Percentiles rank a stretch among this genome's conserved stretches.
Conservation (phyloP, 768 basidiomycete species). For the Mycena venus region DNA sequence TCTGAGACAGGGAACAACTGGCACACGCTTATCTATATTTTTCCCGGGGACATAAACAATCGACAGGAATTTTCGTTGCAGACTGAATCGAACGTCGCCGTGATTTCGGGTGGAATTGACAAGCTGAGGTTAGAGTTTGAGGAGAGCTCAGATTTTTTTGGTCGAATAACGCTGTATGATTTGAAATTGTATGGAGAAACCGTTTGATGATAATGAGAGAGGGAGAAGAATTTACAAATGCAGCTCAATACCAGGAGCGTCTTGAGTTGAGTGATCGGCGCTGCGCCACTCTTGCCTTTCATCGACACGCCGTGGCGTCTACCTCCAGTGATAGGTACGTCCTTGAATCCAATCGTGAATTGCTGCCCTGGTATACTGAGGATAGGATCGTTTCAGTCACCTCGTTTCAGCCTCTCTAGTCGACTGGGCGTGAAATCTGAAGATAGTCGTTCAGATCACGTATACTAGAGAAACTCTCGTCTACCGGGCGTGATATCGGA, state of each 20-base stretch:
- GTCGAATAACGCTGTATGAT: constrained; percentile 54
- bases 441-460: no score
- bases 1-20: constrained; percentile 54
- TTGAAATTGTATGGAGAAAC: constrained; percentile 24
- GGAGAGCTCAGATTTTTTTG: constrained; percentile 89
- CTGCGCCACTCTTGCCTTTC: no score
- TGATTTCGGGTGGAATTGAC: constrained; percentile 50
- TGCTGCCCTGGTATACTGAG: not conserved
- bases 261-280: no score
- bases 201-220: not conserved
- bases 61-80: constrained; percentile 72
- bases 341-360: not conserved
- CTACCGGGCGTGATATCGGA: no score
- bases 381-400: no score
- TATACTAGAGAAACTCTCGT: no score
- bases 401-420: no score
- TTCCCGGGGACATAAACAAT: constrained; percentile 86
- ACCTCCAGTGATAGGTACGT: no score
- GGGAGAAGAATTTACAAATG: not conserved
- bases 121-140: constrained; percentile 80
- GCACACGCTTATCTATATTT: constrained; percentile 67
- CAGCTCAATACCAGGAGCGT: no score
- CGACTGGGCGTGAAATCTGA: no score
- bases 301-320: no score
- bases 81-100: constrained; percentile 20